Base-by-base conservation (phyloP, 2,329 filamentous ascomycete species). In the Pleurostoma richardsiae region DNA sequence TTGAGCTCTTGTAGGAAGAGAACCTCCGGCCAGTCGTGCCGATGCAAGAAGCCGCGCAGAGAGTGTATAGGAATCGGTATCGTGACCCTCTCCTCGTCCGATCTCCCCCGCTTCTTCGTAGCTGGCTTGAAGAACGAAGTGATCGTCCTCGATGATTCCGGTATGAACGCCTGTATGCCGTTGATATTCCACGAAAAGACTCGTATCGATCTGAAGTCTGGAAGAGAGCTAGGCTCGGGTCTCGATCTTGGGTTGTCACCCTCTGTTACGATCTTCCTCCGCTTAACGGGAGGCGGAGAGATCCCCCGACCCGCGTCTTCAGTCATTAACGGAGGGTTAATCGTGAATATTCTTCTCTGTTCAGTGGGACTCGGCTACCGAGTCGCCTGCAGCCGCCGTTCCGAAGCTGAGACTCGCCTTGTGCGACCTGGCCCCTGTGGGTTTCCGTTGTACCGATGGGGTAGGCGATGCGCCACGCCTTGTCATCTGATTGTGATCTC, bases 101-200 rank as follows among this genome's bases (percentile, higher is more conserved):
- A 11, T 6, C 7, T 19, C 10, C n/a, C 26, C 36, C 38, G 29
- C 10, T 39, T 29, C 30, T 29, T n/a, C 5, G 29, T 10, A 4
- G 6, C 28, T 43, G 41, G 51, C n/a, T 51, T 54, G 49, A 60
- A 60, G 40, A 55, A 59, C 30, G 53, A 47, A 7, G 57, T 56
- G 26, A 60, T 59, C 4, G 54, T 54, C 4, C 38, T 28, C 3
- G 52, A 44, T 3, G 53, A 48, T 1, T 44, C 26, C 1, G 57
- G 53, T 5, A 60, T 47, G 19, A 55, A 57, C 1, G 57, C 31
- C 19, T 49, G 50, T 10, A 59, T 46, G 6, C 57, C 57, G 46
- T 59, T 58, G 50, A 59, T 54, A 28, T 59, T 58, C 57, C 58
- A 59, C 0, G 58, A 54, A 36, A 58, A 57, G 8, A 59, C 30